Percentiles rank a stretch among this genome's conserved stretches.
Conservation (phyloP, 2,329 filamentous ascomycete genomes). For the Albifimbria verrucaria region DNA sequence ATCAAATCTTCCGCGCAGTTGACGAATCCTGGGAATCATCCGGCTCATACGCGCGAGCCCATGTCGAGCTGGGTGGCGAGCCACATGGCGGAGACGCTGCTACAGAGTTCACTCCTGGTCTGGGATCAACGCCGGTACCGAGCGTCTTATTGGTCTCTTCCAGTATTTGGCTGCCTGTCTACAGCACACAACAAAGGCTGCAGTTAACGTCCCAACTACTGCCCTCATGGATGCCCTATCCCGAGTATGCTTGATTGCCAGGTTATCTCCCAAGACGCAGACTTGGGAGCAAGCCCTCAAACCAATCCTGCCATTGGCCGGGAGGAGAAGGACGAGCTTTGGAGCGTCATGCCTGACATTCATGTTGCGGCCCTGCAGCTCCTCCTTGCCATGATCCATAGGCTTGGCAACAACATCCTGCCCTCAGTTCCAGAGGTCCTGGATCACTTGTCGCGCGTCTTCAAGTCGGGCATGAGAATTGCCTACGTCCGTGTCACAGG, state of each 20-base stretch:
- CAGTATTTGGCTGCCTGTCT: conserved; percentile 63
- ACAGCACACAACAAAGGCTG: conserved; percentile 57
- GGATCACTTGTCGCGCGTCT: conserved; percentile 70
- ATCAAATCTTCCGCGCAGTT: conserved; percentile 74
- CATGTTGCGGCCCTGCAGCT: conserved; percentile 69
- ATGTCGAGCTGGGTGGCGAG: conserved; percentile 42
- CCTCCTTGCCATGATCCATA: conserved; percentile 51
- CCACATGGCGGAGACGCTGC: conserved; percentile 44
- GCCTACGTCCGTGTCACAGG: conserved; percentile 54
- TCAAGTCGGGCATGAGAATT: conserved; percentile 53
- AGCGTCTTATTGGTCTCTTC: conserved; percentile 66
- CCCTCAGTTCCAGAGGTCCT: conserved; percentile 62
- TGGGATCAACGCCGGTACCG: conserved; percentile 69
- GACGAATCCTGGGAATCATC: conserved; percentile 78
- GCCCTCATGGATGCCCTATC: conserved; percentile 65
- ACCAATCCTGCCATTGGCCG: conserved; percentile 70
- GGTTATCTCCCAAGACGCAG: conserved; percentile 44
- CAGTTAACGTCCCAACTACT: conserved; percentile 66
- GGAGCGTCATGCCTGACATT: conserved; percentile 68
- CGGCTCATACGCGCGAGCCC: conserved; percentile 43
- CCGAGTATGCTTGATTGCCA: conserved; percentile 65
- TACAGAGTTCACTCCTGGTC: conserved; percentile 64
- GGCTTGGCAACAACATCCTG: conserved; percentile 55
- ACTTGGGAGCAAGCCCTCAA: conserved; percentile 50
- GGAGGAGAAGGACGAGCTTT: conserved; percentile 80